Percentiles rank a stretch among this genome's conserved stretches.
phyloP scores from a whole-genome alignment of 768 basidiomycete species.

The Serendipita vermifera region DNA sequence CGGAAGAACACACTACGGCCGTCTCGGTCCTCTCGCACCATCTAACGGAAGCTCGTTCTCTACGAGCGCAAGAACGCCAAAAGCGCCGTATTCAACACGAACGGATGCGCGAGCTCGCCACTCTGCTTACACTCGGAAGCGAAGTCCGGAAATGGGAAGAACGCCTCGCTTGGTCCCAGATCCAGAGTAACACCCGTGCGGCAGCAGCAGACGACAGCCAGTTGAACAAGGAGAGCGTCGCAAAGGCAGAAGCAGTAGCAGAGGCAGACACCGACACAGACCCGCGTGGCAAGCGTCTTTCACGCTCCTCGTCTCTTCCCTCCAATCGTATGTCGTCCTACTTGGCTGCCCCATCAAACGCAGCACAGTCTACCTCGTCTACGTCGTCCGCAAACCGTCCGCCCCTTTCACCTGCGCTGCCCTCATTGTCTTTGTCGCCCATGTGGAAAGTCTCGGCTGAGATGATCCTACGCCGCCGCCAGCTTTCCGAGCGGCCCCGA shows the following conservation, averaged over 20 bases:
- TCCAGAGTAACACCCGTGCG: too few species aligned
- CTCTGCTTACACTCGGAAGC: conserved; percentile 6
- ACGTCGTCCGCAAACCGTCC: not conserved
- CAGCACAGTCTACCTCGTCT: too few species aligned
- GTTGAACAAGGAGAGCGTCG: not conserved
- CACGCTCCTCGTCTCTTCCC: not conserved
- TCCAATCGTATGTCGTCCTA: not conserved
- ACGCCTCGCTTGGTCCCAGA: conserved; percentile 2
- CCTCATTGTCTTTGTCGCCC: not conserved
- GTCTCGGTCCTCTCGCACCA: not conserved
- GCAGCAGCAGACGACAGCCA: conserved; percentile 1
- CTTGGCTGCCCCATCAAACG: not conserved
- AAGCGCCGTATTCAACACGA: not conserved
- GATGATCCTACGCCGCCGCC: conserved; percentile 7
- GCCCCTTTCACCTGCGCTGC: not conserved
- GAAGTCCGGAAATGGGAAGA: conserved; percentile 8
- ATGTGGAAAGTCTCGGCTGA: conserved; percentile 5
- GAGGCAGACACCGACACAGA: not conserved
- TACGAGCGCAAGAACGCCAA: not conserved
- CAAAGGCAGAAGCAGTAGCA: too few species aligned
- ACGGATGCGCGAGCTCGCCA: not conserved
- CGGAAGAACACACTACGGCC: not conserved
- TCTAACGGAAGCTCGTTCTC: not conserved
- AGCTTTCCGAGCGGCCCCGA: conserved; percentile 1
- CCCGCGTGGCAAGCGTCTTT: conserved; percentile 2